Percentiles rank a stretch among this genome's conserved stretches.
phyloP scores from a whole-genome alignment of 2,329 filamentous ascomycete genomes.

The Monilinia fructigena region DNA sequence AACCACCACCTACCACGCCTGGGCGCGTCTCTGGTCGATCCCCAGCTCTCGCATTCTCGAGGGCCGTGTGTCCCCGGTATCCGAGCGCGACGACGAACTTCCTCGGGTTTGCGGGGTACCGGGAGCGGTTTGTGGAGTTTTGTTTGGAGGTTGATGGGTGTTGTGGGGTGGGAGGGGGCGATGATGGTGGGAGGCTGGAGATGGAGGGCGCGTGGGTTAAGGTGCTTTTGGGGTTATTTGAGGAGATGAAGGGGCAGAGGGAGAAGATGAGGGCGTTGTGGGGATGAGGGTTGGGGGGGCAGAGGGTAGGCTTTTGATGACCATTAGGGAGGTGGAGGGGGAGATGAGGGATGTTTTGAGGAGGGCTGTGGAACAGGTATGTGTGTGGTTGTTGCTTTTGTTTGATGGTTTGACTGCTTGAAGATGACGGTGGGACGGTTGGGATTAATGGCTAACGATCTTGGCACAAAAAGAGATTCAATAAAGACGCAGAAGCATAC shows the following conservation, averaged over 20 bases:
- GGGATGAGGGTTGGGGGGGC: background rate
- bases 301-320: background rate
- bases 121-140: background rate
- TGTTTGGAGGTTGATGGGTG: background rate
- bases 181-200: background rate
- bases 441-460: background rate
- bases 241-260: background rate
- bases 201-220: slow-evolving; percentile 12
- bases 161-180: background rate
- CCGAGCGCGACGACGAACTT: background rate
- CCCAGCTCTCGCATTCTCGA: background rate
- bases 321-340: background rate
- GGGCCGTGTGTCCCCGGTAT: background rate
- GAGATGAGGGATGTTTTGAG: slow-evolving; percentile 7
- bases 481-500: background rate
- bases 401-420: no score
- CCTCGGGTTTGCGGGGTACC: background rate
- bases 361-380: background rate
- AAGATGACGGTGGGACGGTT: no score
- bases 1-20: background rate
- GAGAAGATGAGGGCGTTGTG: background rate
- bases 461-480: background rate
- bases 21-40: slow-evolving; percentile 1
- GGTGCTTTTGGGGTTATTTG: background rate
- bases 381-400: background rate